Percentiles rank a stretch among this genome's conserved stretches.
These are phyloP conservation scores for Colletotrichum higginsianum DNA, from an alignment of 2,329 filamentous ascomycete species.

Conservation along the genomic window DNA sequence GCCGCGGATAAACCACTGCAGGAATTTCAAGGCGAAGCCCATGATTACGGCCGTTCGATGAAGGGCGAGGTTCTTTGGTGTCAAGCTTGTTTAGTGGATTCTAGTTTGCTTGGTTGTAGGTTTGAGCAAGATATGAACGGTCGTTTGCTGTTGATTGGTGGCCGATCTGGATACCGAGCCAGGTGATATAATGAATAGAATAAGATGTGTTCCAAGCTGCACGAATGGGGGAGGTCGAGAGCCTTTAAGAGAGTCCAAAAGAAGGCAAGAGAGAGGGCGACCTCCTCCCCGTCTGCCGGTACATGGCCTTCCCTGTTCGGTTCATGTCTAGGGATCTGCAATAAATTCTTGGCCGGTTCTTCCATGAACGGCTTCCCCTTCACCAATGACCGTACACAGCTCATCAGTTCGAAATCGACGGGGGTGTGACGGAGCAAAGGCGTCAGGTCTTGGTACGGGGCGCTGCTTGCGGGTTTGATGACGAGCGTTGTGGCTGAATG, in stretches of 20 bases:
- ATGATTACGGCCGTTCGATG: background rate
- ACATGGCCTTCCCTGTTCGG: background rate
- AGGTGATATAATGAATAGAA: background rate
- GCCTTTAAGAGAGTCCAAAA: background rate
- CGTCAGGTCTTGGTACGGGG: conserved; percentile 34
- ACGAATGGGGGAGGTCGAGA: background rate
- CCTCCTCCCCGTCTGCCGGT: conserved; percentile 23
- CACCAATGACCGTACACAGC: background rate
- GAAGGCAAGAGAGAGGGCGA: background rate
- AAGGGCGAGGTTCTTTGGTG: background rate
- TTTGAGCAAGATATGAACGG: background rate
- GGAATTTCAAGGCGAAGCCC: conserved; percentile 70
- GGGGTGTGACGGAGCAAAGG: conserved; percentile 19
- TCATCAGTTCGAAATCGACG: background rate
- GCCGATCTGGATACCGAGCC: background rate
- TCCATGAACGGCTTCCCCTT: background rate
- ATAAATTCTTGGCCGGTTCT: conserved; percentile 11
- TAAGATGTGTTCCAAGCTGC: background rate
- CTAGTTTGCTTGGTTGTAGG: background rate
- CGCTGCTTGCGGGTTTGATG: conserved; percentile 39
- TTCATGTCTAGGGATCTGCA: background rate
- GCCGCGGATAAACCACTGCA: conserved; percentile 80
- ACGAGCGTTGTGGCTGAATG: conserved; percentile 41
- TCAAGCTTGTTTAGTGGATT: background rate
- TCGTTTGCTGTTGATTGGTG: background rate